These are phyloP conservation scores for Penicillium sp. DNA, from an alignment of 2,329 filamentous ascomycete species.

Conservation along the genomic window DNA sequence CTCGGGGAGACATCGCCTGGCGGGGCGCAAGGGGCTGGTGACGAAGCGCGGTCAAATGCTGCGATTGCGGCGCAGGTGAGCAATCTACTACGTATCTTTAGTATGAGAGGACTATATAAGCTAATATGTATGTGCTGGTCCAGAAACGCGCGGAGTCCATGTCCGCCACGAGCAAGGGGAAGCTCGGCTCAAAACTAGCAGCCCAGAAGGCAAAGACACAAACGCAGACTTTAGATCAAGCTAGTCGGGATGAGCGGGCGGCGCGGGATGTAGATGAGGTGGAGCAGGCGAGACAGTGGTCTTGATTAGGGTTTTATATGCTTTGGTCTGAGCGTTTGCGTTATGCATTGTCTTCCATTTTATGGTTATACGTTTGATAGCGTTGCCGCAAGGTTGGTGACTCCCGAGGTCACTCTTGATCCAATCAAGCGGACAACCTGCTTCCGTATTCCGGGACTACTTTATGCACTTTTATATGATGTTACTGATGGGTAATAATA, in stretches of 20 bases:
- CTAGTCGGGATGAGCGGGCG: constrained; percentile 65
- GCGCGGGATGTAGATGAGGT: constrained; percentile 68
- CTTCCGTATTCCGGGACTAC: not conserved
- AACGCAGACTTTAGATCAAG: constrained; percentile 65
- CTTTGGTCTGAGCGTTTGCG: not conserved
- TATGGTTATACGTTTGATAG: not conserved
- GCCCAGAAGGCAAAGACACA: constrained; percentile 75
- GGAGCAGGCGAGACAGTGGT: constrained; percentile 56
- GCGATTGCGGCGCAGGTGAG: constrained; percentile 82
- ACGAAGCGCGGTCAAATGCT: constrained; percentile 69
- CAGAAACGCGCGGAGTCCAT: constrained; percentile 67
- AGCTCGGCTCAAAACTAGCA: constrained; percentile 68
- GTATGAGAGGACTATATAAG: not conserved
- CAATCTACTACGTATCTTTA: constrained; percentile 9
- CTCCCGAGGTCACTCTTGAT: not conserved
- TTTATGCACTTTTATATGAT: not conserved
- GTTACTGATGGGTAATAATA: not conserved
- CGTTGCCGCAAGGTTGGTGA: not conserved
- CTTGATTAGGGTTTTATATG: not conserved
- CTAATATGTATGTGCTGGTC: not conserved
- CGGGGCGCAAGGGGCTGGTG: constrained; percentile 11
- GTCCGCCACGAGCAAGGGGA: constrained; percentile 55
- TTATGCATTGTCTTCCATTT: not conserved
- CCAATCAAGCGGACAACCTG: not conserved
- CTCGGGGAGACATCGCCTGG: constrained; percentile 56